phyloP scores from a whole-genome alignment of 2,329 filamentous ascomycete species.

The Anisogramma anomala region DNA sequence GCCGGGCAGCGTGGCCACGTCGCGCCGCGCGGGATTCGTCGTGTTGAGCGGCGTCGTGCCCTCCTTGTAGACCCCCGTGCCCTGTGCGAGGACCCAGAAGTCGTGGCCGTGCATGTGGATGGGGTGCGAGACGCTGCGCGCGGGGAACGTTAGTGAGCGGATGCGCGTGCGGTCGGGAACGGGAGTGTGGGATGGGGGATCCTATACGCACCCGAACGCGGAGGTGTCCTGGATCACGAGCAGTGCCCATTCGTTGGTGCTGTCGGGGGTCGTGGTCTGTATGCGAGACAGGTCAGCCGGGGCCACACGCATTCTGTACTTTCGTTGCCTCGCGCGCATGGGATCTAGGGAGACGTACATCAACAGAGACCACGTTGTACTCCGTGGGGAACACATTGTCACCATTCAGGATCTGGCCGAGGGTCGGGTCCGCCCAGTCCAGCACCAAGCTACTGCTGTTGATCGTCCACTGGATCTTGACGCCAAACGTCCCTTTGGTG shows the following conservation, averaged over 20 bases:
- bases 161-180: not conserved
- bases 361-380: slow-evolving; percentile 14
- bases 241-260: slow-evolving; percentile 18
- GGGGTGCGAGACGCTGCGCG: slow-evolving; percentile 25
- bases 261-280: not conserved
- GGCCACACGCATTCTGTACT: too few species aligned
- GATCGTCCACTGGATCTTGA: slow-evolving; percentile 19
- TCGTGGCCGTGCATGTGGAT: slow-evolving; percentile 42
- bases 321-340: not conserved
- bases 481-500: not conserved
- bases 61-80: slow-evolving; percentile 15
- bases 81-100: slow-evolving; percentile 32
- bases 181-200: not conserved
- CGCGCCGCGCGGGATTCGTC: slow-evolving; percentile 27
- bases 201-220: slow-evolving; percentile 12
- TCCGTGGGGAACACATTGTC: slow-evolving; percentile 11
- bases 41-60: slow-evolving; percentile 15
- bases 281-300: too few species aligned
- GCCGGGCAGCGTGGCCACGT: slow-evolving; percentile 24
- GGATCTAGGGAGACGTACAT: slow-evolving; percentile 5
- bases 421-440: slow-evolving; percentile 18
- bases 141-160: not conserved
- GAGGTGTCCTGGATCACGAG: slow-evolving; percentile 20
- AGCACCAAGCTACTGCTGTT: slow-evolving; percentile 16
- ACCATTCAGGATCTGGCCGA: slow-evolving; percentile 7